These are phyloP conservation scores for Coprinopsis strossmayeri DNA, from an alignment of 768 basidiomycete species.

Conservation along the genomic window DNA sequence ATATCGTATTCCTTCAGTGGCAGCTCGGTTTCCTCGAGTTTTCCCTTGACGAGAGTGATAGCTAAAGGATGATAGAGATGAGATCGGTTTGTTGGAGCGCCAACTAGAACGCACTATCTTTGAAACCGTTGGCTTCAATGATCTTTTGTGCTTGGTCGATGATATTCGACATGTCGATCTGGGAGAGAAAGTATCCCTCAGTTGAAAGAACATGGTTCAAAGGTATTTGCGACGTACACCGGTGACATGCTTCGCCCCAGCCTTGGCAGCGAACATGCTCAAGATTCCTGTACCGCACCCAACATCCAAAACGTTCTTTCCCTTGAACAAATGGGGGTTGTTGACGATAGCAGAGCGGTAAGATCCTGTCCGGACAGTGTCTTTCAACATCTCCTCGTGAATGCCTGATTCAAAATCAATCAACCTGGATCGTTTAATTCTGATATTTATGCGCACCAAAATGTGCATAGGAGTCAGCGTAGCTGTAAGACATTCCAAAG, in stretches of 20 bases:
- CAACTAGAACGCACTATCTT: constrained; percentile 61
- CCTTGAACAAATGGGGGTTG: constrained; percentile 93
- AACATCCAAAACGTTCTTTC: constrained; percentile 94
- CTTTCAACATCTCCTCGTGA: constrained; percentile 99
- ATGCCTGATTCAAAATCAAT: constrained; percentile 52
- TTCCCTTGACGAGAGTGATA: constrained; percentile 95
- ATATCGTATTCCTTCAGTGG: constrained; percentile 94
- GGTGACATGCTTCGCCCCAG: constrained; percentile 90
- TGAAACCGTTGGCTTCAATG: constrained; percentile 93
- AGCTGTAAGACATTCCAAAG: too few relatives aligned
- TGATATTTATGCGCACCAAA: constrained; percentile 56
- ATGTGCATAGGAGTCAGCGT: constrained; percentile 95
- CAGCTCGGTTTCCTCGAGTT: constrained; percentile 88
- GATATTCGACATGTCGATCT: constrained; percentile 99
- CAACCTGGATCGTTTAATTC: background rate
- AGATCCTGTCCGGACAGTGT: constrained; percentile 88
- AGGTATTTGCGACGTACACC: constrained; percentile 49
- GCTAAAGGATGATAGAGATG: constrained; percentile 33
- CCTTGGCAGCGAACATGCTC: constrained; percentile 97
- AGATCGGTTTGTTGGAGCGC: constrained; percentile 8
- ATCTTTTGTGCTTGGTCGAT: constrained; percentile 99
- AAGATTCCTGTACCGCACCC: constrained; percentile 98
- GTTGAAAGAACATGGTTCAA: constrained; percentile 7
- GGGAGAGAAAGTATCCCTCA: constrained; percentile 1
- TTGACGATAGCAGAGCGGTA: constrained; percentile 94